These are phyloP conservation scores for Cordyceps militaris DNA, from an alignment of 2,329 filamentous ascomycete species.

Conservation along the genomic window DNA sequence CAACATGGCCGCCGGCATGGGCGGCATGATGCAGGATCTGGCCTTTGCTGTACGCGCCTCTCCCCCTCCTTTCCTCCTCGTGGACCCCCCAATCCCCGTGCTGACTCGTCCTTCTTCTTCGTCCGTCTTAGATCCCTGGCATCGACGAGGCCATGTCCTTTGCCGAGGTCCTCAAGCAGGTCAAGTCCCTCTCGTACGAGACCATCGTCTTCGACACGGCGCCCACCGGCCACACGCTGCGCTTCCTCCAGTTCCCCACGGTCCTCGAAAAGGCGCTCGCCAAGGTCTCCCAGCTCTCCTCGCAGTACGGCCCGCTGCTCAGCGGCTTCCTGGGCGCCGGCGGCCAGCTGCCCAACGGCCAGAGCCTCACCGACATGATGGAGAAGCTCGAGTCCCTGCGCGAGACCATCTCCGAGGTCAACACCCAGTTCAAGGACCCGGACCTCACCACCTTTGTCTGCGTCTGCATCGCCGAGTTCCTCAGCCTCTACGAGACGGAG, in stretches of 20 bases:
- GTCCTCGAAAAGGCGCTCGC: conserved; percentile 98
- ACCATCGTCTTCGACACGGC: conserved; percentile 99
- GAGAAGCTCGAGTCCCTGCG: conserved; percentile 90
- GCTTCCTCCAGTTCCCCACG: conserved; percentile 96
- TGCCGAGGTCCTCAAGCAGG: conserved; percentile 97
- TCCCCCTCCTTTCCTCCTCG: not conserved
- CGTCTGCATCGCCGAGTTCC: conserved; percentile 95
- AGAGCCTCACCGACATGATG: conserved; percentile 85
- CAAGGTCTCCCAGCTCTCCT: conserved; percentile 89
- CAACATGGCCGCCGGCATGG: conserved; percentile 62
- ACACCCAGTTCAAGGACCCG: conserved; percentile 96
- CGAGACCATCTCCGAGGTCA: conserved; percentile 90
- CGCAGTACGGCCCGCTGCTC: conserved; percentile 91
- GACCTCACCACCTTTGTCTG: conserved; percentile 95
- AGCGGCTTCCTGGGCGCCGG: conserved; percentile 84
- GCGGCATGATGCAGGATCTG: conserved; percentile 97
- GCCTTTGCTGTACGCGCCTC: conserved; percentile 71
- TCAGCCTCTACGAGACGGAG: conserved; percentile 96
- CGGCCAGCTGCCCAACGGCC: conserved; percentile 74
- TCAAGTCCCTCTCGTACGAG: conserved; percentile 97
- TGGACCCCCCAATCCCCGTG: not conserved
- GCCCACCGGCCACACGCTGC: conserved; percentile 93
- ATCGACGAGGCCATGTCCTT: conserved; percentile 99
- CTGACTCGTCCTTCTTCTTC: not conserved
- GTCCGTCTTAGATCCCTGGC: conserved; percentile 70